A percentile compares a stretch with the other conserved stretches of the same genome.
Evolutionary conservation across 2,329 filamentous ascomycete genomes (phyloP).

Genomic region (Cladosporium sphaerospermum): DNA sequence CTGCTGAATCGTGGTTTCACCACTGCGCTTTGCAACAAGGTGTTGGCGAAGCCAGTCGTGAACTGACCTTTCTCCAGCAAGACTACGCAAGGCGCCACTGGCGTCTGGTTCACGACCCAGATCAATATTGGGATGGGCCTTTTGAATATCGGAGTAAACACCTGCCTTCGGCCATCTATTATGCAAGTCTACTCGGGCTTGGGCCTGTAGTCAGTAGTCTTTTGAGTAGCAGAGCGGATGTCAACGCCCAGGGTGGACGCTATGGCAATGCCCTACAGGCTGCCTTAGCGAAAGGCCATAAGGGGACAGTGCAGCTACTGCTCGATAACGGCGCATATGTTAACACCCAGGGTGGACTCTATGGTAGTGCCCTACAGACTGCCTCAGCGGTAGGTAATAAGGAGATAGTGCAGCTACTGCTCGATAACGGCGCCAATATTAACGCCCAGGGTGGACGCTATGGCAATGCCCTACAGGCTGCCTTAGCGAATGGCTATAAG

Average conservation of each 20-base stretch:
- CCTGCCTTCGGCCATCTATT: conserved; percentile 2
- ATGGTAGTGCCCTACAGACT: too few relatives aligned
- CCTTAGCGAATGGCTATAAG: not conserved
- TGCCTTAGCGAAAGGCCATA: conserved; percentile 2
- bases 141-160: not conserved
- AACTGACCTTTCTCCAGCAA: conserved; percentile 9
- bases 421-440: too few relatives aligned
- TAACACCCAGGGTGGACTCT: too few relatives aligned
- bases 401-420: too few relatives aligned
- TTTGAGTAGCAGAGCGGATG: conserved; percentile 13
- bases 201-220: conserved; percentile 6
- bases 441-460: conserved; percentile 15
- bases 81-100: conserved; percentile 10
- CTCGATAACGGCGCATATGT: not conserved
- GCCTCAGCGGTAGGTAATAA: too few relatives aligned
- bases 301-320: conserved; percentile 12
- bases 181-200: conserved; percentile 7
- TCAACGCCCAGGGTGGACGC: conserved; percentile 15
- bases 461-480: conserved; percentile 15
- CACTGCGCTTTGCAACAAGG: conserved; percentile 13
- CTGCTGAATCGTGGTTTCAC: conserved; percentile 15
- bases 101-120: conserved; percentile 10
- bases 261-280: conserved; percentile 16
- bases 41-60: not conserved
- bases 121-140: not conserved